Base-by-base conservation (phyloP, 345 rosid species). In the Carallia brachiata region DNA sequence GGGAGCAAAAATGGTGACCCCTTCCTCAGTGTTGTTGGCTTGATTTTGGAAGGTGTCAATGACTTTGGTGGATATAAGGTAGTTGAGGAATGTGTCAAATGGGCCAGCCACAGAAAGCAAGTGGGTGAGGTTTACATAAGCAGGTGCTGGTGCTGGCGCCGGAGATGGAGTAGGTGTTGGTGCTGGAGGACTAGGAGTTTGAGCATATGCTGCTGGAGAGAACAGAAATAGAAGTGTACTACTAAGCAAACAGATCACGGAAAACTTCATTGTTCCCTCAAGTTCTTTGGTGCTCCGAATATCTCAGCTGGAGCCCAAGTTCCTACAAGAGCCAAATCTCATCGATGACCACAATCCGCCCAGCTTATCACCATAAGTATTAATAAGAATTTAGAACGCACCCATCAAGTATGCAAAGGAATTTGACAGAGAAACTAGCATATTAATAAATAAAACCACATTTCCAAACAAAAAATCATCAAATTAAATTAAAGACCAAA, bases 1-100 rank as follows among this genome's bases (percentile, higher is more conserved):
- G 0, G 99, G 99, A 7, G 87, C 97, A 31, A 95, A 95, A 62
- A 95, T 82, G 6, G 99, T 95, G 61, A 95, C 71, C 36, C 98
- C 98, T 75, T 88, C 89, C 1, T 86, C 84, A 0, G 96, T 89
- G 77, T 86, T 85, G 87, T 94, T 94, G 69, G 93, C 98, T 81
- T 86, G 96, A 87, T 74, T 83, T 75, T 94, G 97, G 82, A 94
- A 84, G 36, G 96, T 91, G 17, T 87, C 93, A 1, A 94, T 81
- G 76, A 91, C 96, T 69, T 89, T 90, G 31, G 93, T 83, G n/a
- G 96, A 85, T 63, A 73, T 63, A 37, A 94, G 88, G 77, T 87
- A 82, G 71, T 70, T 74, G 6, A 91, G 95, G 84, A 94, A 90
- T 6, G 88, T 90, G 61, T 79, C 78, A 84, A 82, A 94, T 0